Evolutionary conservation across 106 monocot species (phyloP).

Genomic region (Alisma plantagoaquatica): DNA sequence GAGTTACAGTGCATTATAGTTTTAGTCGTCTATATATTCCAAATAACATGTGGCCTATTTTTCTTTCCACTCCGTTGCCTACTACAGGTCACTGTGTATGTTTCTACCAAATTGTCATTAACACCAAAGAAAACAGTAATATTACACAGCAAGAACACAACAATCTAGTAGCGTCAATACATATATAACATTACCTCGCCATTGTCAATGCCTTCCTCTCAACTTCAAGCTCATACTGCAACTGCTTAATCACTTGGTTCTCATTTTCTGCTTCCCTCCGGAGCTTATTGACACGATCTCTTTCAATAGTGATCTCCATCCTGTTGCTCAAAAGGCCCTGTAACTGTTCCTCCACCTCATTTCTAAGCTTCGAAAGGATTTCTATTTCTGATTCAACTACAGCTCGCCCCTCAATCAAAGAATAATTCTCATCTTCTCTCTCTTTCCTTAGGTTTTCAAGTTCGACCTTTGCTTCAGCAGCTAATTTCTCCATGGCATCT

Average conservation of each 20-base stretch:
- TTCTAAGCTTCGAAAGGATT: slow-evolving; percentile 64
- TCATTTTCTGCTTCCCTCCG: slow-evolving; percentile 61
- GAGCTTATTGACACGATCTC: slow-evolving; percentile 59
- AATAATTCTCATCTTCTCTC: slow-evolving; percentile 73
- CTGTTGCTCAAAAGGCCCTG: slow-evolving; percentile 59
- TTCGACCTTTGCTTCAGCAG: slow-evolving; percentile 70
- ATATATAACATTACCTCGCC: slow-evolving; percentile 90
- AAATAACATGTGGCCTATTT: too few relatives aligned
- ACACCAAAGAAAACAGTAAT: too few relatives aligned
- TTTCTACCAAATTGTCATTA: too few relatives aligned
- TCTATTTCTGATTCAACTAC: slow-evolving; percentile 94
- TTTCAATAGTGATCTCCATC: slow-evolving; percentile 65
- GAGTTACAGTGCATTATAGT: too few relatives aligned
- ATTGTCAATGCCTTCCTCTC: slow-evolving; percentile 90
- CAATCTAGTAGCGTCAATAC: too few relatives aligned
- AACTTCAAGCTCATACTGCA: slow-evolving; percentile 93
- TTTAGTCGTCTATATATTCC: too few relatives aligned
- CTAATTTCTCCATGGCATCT: slow-evolving; percentile 70
- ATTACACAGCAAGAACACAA: too few relatives aligned
- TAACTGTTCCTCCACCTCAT: slow-evolving; percentile 72
- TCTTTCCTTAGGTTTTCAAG: slow-evolving; percentile 58
- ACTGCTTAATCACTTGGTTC: slow-evolving; percentile 46
- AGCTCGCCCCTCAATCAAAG: slow-evolving; percentile 49
- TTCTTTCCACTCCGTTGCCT: too few relatives aligned
- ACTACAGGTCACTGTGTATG: too few relatives aligned